Base-by-base conservation (phyloP, 371 early-diverging fungal genomes). In the Actinomucor elegans region DNA sequence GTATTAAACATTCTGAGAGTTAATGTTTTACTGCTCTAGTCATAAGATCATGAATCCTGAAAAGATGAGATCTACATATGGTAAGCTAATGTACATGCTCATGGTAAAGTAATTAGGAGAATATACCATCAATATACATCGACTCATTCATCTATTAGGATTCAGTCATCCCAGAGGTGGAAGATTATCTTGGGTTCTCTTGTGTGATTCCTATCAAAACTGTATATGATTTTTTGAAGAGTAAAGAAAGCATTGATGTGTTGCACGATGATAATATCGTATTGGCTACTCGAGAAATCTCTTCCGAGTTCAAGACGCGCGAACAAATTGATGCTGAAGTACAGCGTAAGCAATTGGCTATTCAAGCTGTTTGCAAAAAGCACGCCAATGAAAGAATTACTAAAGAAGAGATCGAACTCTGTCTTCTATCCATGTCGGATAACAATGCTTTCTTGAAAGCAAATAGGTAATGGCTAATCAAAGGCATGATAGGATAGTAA, bases 21-120 rank as follows among this genome's bases (percentile, higher is more conserved):
- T 12, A 17, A 24, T 11, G 23, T 33, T 3, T 17, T 4, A 42
- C 17, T 9, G 6, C 3, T 15, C 1, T 11, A 75, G 77, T 23
- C 92, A 97, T 75, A 98, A 98, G 78, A 94, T 97, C 61, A 94
- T 94, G 94, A 98, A 97, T 53, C 98, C 98, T 0, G 98, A 97
- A 67, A 94, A 93, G 67, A 95, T 98, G 97, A 80, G 96, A 38
- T 77, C 83, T 27, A 88, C 88, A 9, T 97, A 97, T 66, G 98
- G 98, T 44, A 97, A 98, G 61, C 73, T 98, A 35, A 88, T 97
- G 82, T 94, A 94, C 67, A 65, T 98, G 83, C 70, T 97, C 40
- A 88, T 84, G 85, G n/a, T n/a, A n/a, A n/a, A n/a, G 82, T 81
- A 59, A 40, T 6, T 45, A 32, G 12, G 21, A 0, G 34, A 26